phyloP scores from a whole-genome alignment of 1,139 yeast genomes.

The Geotrichum reessii region DNA sequence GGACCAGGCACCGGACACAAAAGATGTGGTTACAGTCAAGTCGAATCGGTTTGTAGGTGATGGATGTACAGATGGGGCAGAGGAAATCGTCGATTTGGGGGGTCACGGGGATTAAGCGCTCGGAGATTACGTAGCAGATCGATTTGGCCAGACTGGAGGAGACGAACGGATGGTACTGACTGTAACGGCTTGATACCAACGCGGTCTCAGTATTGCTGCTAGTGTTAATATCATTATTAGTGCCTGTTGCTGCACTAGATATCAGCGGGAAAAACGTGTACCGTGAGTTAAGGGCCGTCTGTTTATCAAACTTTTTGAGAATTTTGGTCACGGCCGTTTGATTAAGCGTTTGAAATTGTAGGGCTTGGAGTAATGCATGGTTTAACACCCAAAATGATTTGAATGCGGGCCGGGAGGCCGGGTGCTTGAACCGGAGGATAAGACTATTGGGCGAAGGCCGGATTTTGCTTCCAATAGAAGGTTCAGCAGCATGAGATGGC shows the following conservation, averaged over 20 bases:
- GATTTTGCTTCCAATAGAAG: slow-evolving; percentile 6
- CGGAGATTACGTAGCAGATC: slow-evolving; percentile 52
- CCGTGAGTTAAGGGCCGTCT: slow-evolving; percentile 50
- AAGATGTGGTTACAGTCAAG: slow-evolving; percentile 60
- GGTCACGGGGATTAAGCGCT: slow-evolving; percentile 48
- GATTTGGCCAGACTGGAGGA: slow-evolving; percentile 50
- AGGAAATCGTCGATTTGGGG: slow-evolving; percentile 72
- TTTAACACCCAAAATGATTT: slow-evolving; percentile 50
- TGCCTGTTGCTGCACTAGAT: slow-evolving; percentile 11
- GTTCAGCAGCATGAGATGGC: neutral
- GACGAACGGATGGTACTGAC: slow-evolving; percentile 43
- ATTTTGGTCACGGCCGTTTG: slow-evolving; percentile 61
- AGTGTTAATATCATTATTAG: neutral
- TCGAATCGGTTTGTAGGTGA: slow-evolving; percentile 66
- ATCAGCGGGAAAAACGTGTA: slow-evolving; percentile 24
- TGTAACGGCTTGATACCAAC: neutral
- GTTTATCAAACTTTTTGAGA: slow-evolving; percentile 68
- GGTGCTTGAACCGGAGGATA: slow-evolving; percentile 44
- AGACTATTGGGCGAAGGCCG: slow-evolving; percentile 24
- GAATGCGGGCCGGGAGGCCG: slow-evolving; percentile 46
- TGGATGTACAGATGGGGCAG: slow-evolving; percentile 65
- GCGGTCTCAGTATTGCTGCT: slow-evolving; percentile 7
- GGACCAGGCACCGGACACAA: slow-evolving; percentile 66
- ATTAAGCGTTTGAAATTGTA: slow-evolving; percentile 59
- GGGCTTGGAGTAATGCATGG: slow-evolving; percentile 49